Conservation (phyloP, 306 rosid genomes). For the Bauhinia variegata region DNA sequence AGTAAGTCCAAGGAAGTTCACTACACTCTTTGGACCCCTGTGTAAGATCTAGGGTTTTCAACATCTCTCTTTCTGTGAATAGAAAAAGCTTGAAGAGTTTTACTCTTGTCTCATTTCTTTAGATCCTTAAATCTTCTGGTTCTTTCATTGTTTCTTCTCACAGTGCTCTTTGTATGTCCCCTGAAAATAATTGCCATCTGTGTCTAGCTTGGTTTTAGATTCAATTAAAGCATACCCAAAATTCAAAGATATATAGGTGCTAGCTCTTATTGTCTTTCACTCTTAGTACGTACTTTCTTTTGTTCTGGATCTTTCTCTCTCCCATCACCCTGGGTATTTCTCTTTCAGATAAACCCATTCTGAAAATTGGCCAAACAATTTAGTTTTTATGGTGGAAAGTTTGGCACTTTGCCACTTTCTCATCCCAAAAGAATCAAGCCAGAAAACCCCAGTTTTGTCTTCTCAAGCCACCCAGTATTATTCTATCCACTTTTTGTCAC, state of each 20-base stretch:
- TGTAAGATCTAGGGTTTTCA: slow-evolving; percentile 57
- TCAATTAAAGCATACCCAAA: neutral
- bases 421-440: no score
- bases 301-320: slow-evolving; percentile 14
- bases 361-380: no score
- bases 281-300: slow-evolving; percentile 31
- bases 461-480: no score
- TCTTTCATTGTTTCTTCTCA: slow-evolving; percentile 34
- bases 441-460: no score
- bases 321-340: neutral
- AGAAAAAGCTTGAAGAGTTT: neutral
- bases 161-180: neutral
- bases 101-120: slow-evolving; percentile 44
- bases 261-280: slow-evolving; percentile 7
- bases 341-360: neutral
- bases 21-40: slow-evolving; percentile 55
- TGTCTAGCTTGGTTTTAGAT: neutral
- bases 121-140: slow-evolving; percentile 44
- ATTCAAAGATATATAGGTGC: neutral
- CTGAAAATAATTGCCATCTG: neutral
- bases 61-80: slow-evolving; percentile 9
- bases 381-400: no score
- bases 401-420: no score
- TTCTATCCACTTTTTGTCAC: no score
- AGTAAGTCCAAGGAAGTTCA: slow-evolving; percentile 31